These are phyloP conservation scores for Elasticomyces elasticus DNA, from an alignment of 495 filamentous ascomycete species.

Conservation along the genomic window DNA sequence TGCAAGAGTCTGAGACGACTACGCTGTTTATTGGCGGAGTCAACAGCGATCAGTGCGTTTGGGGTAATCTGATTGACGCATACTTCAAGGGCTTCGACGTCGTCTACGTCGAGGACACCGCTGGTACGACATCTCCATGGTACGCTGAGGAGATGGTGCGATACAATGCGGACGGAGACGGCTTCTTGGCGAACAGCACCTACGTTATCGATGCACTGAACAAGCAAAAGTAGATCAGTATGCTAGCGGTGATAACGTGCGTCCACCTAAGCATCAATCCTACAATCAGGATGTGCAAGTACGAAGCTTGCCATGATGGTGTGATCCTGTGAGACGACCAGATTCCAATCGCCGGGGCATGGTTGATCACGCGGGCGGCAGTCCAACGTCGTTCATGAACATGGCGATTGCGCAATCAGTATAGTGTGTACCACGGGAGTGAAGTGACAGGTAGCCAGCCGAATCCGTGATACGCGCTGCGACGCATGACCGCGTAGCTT, in stretches of 20 bases:
- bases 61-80: constrained; percentile 30
- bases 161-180: constrained; percentile 19
- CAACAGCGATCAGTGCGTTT: constrained; percentile 28
- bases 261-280: too few species aligned
- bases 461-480: background rate
- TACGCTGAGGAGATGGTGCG: constrained; percentile 26
- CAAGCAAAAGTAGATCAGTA: constrained; percentile 4
- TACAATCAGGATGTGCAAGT: too few species aligned
- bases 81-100: constrained; percentile 28
- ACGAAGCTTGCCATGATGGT: too few species aligned
- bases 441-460: background rate
- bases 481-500: background rate
- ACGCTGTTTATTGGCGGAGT: constrained; percentile 27
- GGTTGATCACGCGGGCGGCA: too few species aligned
- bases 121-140: constrained; percentile 21
- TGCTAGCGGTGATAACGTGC: too few species aligned
- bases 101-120: constrained; percentile 26
- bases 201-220: constrained; percentile 4
- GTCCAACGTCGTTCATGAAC: too few species aligned
- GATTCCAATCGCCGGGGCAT: too few species aligned
- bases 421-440: too few species aligned
- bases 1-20: constrained; percentile 28
- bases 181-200: constrained; percentile 6
- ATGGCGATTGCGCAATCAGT: too few species aligned
- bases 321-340: too few species aligned